These are phyloP conservation scores for Gastrodia elata DNA, from an alignment of 106 monocot species.

Conservation along the genomic window DNA sequence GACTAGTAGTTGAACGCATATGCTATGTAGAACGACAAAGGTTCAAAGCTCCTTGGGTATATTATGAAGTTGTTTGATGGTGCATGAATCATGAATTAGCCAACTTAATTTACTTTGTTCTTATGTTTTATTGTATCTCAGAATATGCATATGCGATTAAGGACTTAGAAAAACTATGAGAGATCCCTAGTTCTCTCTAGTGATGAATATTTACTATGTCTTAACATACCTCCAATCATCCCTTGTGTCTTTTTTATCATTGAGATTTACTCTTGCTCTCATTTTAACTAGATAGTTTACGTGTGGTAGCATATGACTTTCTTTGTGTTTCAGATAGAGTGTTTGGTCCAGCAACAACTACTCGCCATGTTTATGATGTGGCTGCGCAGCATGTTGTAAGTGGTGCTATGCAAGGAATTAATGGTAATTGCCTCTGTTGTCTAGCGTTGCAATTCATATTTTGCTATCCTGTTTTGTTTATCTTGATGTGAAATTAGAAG, in stretches of 20 bases:
- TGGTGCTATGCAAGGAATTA: constrained; percentile 97
- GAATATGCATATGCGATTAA: background rate
- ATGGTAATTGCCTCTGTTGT: constrained; percentile 35
- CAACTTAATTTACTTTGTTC: background rate
- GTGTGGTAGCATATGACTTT: background rate
- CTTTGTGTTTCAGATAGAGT: constrained; percentile 63
- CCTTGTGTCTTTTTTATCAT: background rate
- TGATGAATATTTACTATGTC: background rate
- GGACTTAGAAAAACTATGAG: background rate
- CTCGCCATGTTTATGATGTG: constrained; percentile 88
- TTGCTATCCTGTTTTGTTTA: background rate
- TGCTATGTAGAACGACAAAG: too few relatives aligned
- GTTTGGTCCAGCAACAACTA: constrained; percentile 94
- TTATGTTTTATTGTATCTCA: background rate
- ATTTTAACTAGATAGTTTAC: background rate
- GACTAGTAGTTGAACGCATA: too few relatives aligned
- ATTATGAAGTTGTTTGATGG: background rate
- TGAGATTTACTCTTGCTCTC: background rate
- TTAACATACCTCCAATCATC: background rate
- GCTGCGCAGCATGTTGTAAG: constrained; percentile 91
- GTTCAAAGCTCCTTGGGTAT: too few relatives aligned
- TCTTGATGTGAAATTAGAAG: background rate
- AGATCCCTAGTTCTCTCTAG: background rate
- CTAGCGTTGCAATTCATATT: background rate
- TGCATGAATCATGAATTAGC: background rate